phyloP scores from a whole-genome alignment of 2,329 filamentous ascomycete species.

The Neofusicoccum laricinum region DNA sequence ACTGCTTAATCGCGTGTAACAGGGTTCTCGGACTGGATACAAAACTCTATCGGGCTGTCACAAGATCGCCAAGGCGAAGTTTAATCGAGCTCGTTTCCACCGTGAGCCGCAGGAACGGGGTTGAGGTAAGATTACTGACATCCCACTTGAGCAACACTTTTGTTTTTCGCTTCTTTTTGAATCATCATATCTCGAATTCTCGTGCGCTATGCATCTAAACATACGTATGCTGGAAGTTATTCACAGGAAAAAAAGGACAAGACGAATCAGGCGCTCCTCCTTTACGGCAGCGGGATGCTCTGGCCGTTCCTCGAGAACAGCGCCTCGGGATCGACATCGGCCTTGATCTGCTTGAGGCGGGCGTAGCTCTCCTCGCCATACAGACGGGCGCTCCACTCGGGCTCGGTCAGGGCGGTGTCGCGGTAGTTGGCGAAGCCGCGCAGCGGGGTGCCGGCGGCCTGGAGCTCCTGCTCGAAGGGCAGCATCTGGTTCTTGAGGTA shows the following conservation, averaged over 20 bases:
- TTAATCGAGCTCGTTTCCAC: too few relatives aligned
- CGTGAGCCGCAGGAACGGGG: too few relatives aligned
- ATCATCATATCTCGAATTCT: background rate
- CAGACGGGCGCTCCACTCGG: slow-evolving; percentile 22
- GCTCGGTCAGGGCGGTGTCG: slow-evolving; percentile 20
- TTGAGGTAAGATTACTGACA: too few relatives aligned
- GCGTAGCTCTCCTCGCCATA: slow-evolving; percentile 22
- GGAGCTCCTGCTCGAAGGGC: slow-evolving; percentile 21
- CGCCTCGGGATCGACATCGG: slow-evolving; percentile 17
- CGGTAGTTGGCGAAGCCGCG: slow-evolving; percentile 24
- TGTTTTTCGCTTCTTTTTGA: too few relatives aligned
- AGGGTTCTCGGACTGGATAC: too few relatives aligned
- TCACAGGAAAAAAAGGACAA: background rate
- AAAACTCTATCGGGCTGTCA: too few relatives aligned
- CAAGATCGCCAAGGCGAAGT: too few relatives aligned
- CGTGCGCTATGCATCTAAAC: background rate
- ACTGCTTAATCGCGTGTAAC: too few relatives aligned
- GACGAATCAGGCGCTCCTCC: too few relatives aligned
- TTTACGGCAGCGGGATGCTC: slow-evolving; percentile 18
- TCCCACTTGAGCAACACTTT: too few relatives aligned
- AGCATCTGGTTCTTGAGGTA: slow-evolving; percentile 23
- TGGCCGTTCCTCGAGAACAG: slow-evolving; percentile 21
- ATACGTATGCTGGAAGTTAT: background rate
- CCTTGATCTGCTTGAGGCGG: slow-evolving; percentile 22
- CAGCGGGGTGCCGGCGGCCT: slow-evolving; percentile 17